Evolutionary conservation across 2,329 filamentous ascomycete species (phyloP), one percentile per base, ranked within the genome.

Genomic region (Reticulascus tulasneorum): DNA sequence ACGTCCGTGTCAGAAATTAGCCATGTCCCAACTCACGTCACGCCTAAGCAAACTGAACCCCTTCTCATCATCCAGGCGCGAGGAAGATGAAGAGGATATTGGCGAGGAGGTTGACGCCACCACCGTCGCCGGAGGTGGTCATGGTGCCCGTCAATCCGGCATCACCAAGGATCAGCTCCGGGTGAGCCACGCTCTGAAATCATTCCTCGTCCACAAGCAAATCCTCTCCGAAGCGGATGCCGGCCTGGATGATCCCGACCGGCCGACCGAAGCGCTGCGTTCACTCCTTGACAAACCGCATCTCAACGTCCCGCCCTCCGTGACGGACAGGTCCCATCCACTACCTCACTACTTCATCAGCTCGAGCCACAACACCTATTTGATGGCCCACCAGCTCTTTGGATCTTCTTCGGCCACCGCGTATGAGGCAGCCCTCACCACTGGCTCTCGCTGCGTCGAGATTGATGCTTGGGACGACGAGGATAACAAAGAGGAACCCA

Each of bases 301-400:
- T 55, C 70, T 80, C 48, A 51, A 65, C 23, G 74, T 82, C 1
- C 79, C 80, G 0, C 42, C 55, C 3, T 58, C 69, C 35, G 56
- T 81, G 10, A 69, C 71, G 8, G 76, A 82, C 49, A 64, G 76
- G 38, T 75, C 70, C 9, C 66, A 77, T 45, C 74, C 80, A 1
- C 60, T 86, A 16, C 74, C 80, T 2, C 79, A 84, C 46, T 86
- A 86, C 58, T 86, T 79, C 51, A 77, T 86, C 59, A 83, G 77
- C 57, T 84, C 79, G 5, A 83, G 77, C 45, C 82, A 86, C 62
- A 86, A 86, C 57, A 86, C 82, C 0, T 86, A 86, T 49, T 64
- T 86, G 18, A 66, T 80, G 49, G 82, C 80, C 0, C 79, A 86
- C 54, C 82, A 86, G 59, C 72, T 86, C 3, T 82, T 70, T 47